These are phyloP conservation scores for Phaeophleospora eucalypticola DNA, from an alignment of 2,329 filamentous ascomycete species.

Conservation along the genomic window DNA sequence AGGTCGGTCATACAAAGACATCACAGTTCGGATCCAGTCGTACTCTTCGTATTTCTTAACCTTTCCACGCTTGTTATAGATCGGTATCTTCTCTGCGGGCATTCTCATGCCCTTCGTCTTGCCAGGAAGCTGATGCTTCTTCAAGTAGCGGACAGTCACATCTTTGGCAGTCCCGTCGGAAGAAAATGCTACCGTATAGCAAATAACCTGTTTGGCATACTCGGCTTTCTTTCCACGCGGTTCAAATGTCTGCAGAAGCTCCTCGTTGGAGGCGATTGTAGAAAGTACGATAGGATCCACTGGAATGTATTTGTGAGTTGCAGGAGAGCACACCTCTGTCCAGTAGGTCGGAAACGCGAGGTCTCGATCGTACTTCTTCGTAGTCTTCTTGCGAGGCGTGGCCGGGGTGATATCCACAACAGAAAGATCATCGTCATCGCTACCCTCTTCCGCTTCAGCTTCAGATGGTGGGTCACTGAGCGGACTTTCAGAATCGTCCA, in stretches of 20 bases:
- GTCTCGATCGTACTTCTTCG: constrained; percentile 65
- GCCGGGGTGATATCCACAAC: constrained; percentile 54
- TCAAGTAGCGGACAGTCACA: constrained; percentile 86
- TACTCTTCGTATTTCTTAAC: constrained; percentile 70
- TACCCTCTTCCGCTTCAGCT: constrained; percentile 28
- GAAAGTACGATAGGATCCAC: constrained; percentile 71
- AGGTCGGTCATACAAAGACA: constrained; percentile 65
- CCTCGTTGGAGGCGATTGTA: constrained; percentile 67
- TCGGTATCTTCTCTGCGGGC: constrained; percentile 71
- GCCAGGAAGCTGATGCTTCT: constrained; percentile 74
- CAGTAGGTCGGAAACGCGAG: constrained; percentile 86
- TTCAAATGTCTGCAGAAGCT: constrained; percentile 71
- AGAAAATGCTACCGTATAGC: constrained; percentile 81
- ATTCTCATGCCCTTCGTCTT: constrained; percentile 84
- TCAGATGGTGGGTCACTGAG: constrained; percentile 42
- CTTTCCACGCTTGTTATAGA: constrained; percentile 74
- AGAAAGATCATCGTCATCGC: constrained; percentile 56
- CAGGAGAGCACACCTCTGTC: constrained; percentile 81
- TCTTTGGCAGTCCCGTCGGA: constrained; percentile 29
- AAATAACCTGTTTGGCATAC: constrained; percentile 81
- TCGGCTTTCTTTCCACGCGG: constrained; percentile 80
- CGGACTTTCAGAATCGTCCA: constrained; percentile 48
- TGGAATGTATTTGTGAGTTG: constrained; percentile 72
- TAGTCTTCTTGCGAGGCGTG: constrained; percentile 39
- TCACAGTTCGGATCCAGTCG: constrained; percentile 83